These are phyloP conservation scores for Coprinellus micaceus DNA, from an alignment of 768 basidiomycete species.

Conservation along the genomic window DNA sequence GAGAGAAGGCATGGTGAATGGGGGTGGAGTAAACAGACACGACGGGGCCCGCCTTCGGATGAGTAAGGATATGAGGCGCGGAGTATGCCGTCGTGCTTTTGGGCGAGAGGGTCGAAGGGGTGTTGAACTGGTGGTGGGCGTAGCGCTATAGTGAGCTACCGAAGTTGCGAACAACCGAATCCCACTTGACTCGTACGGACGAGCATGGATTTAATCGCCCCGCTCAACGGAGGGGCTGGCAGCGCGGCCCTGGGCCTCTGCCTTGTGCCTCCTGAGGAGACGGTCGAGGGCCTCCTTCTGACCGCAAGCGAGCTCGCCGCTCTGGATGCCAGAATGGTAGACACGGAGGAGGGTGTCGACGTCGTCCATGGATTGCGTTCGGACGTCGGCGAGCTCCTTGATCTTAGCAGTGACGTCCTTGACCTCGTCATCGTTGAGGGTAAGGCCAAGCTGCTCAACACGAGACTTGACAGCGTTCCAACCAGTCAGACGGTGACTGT, in stretches of 20 bases:
- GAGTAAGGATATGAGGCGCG: no score
- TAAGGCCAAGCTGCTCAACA: conserved; percentile 92
- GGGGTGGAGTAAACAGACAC: no score
- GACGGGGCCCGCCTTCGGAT: no score
- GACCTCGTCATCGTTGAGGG: conserved; percentile 89
- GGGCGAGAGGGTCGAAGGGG: no score
- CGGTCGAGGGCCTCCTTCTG: conserved; percentile 89
- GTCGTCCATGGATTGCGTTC: conserved; percentile 98
- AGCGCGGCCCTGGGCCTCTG: conserved; percentile 25
- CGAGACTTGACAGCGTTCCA: conserved; percentile 99
- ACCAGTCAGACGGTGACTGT: conserved; percentile 93
- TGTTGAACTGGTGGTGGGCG: no score
- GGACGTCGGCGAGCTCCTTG: conserved; percentile 98
- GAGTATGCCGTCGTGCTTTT: no score
- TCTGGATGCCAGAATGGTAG: conserved; percentile 91
- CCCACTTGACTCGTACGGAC: no score
- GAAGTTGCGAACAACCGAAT: no score
- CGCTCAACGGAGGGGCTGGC: conserved; percentile 24
- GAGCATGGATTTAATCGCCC: no score
- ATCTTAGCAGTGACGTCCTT: conserved; percentile 99
- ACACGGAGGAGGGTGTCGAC: conserved; percentile 95
- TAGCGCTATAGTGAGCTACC: no score
- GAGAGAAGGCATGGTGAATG: no score
- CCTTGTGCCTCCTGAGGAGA: conserved; percentile 75
- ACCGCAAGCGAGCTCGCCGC: conserved; percentile 90